phyloP scores from a whole-genome alignment of 345 rosid genomes.

The Angophora floribunda region DNA sequence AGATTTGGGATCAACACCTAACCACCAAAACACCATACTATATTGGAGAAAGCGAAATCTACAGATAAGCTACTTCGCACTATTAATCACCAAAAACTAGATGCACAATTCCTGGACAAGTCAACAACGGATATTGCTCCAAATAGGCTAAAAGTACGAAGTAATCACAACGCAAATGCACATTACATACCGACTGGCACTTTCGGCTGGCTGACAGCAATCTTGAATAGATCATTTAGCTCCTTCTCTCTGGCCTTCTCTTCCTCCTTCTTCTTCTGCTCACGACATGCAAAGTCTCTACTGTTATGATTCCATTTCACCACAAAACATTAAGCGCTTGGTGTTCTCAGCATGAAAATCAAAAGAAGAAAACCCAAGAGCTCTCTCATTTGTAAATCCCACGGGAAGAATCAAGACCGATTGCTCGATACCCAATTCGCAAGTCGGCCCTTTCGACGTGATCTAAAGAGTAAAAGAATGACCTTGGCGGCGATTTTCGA shows the following conservation, averaged over 20 bases:
- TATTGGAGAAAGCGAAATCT: neutral
- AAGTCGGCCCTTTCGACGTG: neutral
- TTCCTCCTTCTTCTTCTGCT: constrained; percentile 97
- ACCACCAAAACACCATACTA: neutral
- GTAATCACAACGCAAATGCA: neutral
- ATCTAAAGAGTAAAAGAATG: neutral
- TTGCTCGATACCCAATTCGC: neutral
- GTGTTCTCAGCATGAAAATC: neutral
- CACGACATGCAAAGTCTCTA: neutral
- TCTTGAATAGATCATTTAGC: constrained; percentile 85
- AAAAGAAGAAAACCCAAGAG: neutral
- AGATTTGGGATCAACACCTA: constrained; percentile 97
- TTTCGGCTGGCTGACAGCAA: constrained; percentile 92
- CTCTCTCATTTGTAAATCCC: neutral
- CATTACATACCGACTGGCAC: constrained; percentile 60
- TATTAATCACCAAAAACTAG: neutral
- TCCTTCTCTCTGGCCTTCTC: constrained; percentile 94
- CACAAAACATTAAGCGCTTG: neutral
- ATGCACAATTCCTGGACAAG: neutral
- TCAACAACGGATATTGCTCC: neutral
- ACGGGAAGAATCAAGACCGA: neutral
- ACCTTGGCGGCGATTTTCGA: constrained; percentile 77
- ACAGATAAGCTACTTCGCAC: neutral
- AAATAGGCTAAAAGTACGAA: neutral
- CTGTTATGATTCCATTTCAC: neutral